Evolutionary conservation across 805 yeast genomes (phyloP), one percentile per base, ranked within the genome.

Genomic region (Candida qinlingensis): DNA sequence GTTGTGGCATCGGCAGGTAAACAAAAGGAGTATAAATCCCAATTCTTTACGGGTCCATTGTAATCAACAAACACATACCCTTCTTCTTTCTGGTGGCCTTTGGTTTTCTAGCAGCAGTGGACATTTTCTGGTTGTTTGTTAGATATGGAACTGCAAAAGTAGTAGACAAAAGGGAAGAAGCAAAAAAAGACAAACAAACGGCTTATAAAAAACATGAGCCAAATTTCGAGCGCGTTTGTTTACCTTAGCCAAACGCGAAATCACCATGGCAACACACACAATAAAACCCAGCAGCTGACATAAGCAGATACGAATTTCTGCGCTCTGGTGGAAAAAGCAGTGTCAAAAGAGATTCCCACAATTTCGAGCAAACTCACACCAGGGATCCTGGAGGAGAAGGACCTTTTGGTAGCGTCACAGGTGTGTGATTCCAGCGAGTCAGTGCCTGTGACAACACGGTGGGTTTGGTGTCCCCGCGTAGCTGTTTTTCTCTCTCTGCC

Each of bases 51-150:
- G 3, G 19, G 19, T 19, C 19, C 19, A 19, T 19, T 19, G 19
- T 19, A 19, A 19, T 10, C 38, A 36, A 7, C 19, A 10, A 36
- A 30, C 4, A 53, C 59, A 31, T 35, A 56, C 59, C 62, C 70
- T 73, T 73, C 73, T 73, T 73, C 70, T 71, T 73, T 68, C 75
- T 72, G 52, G 69, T 57, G 53, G 69, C 56, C 45, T 66, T 69
- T 54, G 56, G 53, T 62, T 68, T 69, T 62, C 69, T 69, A 54
- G 66, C 67, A 42, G 68, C 68, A 47, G 56, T 55, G 50, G 74
- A 68, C 74, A 70, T 71, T 48, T 50, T 37, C 35, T 44, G 10
- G 39, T 49, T 19, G 30, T 42, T 31, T 30, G 52, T 50, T 53
- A 36, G 45, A 36, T 31, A 47, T 44, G 36, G 41, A 37, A 30